Percentiles rank a stretch among this genome's conserved stretches.
Conservation (phyloP, 1,284 basidiomycete genomes). For the Ceratobasidium papillatum region DNA sequence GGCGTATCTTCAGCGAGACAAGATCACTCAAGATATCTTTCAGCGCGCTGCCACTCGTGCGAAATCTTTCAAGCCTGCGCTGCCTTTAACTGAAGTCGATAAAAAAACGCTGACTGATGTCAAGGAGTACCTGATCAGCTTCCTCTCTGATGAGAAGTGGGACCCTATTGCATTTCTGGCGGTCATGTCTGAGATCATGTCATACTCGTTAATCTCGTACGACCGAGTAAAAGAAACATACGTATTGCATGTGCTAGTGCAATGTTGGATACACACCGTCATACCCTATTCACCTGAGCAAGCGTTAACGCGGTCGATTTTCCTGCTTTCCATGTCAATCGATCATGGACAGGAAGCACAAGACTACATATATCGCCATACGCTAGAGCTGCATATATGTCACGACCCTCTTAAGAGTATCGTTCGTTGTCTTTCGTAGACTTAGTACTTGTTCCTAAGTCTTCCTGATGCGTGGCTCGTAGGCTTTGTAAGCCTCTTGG, state of each 20-base stretch:
- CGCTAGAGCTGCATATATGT: no score
- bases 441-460: no score
- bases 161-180: not conserved
- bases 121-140: not conserved
- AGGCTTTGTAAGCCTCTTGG: no score
- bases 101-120: not conserved
- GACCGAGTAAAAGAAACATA: not conserved
- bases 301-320: no score
- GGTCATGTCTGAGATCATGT: not conserved
- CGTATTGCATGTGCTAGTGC: not conserved
- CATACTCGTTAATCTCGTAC: not conserved
- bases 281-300: not conserved
- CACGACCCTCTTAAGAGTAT: no score
- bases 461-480: no score
- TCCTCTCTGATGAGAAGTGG: not conserved
- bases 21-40: constrained; percentile 1
- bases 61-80: not conserved
- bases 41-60: not conserved
- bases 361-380: not conserved
- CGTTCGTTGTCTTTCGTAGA: no score
- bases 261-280: no score
- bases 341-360: not conserved
- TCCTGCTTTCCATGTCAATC: no score
- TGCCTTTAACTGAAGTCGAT: not conserved
- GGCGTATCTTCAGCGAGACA: not conserved